Percentiles rank a stretch among this genome's conserved stretches.
phyloP scores from a whole-genome alignment of 257 asterid species.

The Scutellaria minor region DNA sequence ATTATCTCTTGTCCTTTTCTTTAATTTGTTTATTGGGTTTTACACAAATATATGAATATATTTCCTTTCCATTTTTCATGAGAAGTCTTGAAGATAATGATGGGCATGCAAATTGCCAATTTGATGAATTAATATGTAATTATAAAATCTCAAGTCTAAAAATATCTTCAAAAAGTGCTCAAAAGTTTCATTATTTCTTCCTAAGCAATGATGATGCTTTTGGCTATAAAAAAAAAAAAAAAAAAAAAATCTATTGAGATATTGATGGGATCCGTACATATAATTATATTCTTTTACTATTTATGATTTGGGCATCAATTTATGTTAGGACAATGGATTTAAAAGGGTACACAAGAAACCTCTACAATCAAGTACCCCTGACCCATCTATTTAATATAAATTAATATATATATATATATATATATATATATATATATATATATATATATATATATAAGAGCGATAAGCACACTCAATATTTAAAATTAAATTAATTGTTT shows the following conservation, averaged over 20 bases:
- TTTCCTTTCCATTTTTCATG: neutral
- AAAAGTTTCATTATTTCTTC: constrained; percentile 4
- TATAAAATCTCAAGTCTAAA: neutral
- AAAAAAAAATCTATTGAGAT: constrained; percentile 14
- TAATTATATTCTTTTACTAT: constrained; percentile 23
- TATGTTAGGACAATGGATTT: constrained; percentile 19
- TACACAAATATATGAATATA: neutral
- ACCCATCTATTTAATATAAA: no score
- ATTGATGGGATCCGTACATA: constrained; percentile 26
- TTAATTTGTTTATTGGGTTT: neutral
- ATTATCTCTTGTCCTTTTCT: neutral
- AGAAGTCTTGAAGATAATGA: constrained; percentile 33
- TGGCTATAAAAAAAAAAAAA: constrained; percentile 4
- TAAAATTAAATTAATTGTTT: no score
- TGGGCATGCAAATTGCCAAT: constrained; percentile 27
- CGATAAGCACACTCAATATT: no score
- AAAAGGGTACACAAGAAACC: constrained; percentile 27
- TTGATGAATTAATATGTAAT: no score
- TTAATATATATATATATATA: no score
- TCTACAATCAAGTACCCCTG: neutral
- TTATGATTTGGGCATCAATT: constrained; percentile 1
- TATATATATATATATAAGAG: no score
- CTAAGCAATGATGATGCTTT: constrained; percentile 33
- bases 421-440: no score
- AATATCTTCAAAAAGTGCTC: constrained; percentile 34